Base-by-base conservation (phyloP, 1,284 basidiomycete species). In the Malassezia cuniculi region DNA sequence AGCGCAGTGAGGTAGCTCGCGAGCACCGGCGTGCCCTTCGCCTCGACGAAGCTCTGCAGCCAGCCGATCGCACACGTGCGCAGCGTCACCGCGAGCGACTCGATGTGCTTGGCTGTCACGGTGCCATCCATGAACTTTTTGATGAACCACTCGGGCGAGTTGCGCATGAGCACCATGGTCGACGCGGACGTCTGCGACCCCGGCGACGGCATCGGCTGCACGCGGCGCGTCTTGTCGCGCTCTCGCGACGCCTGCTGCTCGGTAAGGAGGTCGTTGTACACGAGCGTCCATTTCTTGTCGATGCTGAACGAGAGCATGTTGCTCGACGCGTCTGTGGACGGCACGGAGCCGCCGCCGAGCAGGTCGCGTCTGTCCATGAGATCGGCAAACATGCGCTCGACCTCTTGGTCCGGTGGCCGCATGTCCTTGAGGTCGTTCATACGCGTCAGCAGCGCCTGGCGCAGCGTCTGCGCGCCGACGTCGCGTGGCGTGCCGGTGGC, bases 241-340 rank as follows among this genome's bases (percentile, higher is more conserved):
- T 59, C 63, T 41, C 51, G 57, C 21, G 51, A 52, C 7, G 60
- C 78, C 55, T 77, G 79, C 78, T 80, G 85, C 28, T 81, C 77
- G 41, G 81, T 74, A 39, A 81, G 79, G 56, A 82, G 80, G 55
- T 85, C 81, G 51, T 79, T 85, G 66, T 82, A 78, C 8, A 95
- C 82, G 60, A 95, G 78, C 48, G 75, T 74, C 89, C 89, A 95
- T 69, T 94, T 95, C 66, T 85, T 85, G 34, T 87, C 82, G 31
- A 52, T 39, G 32, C 47, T 47, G 39, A 66, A 66, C 21, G 41
- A 45, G 39, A 61, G 47, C 59, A 66, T 62, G 50, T 60, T 65
- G 21, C 48, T 47, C 5, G 49, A 38, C 12, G 54, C 55, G 34
- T 54, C 41, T 20, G 51, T 54, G 31, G 62, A 54, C 3, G 60